phyloP scores from a whole-genome alignment of 768 basidiomycete species.

The Russula vinacea region DNA sequence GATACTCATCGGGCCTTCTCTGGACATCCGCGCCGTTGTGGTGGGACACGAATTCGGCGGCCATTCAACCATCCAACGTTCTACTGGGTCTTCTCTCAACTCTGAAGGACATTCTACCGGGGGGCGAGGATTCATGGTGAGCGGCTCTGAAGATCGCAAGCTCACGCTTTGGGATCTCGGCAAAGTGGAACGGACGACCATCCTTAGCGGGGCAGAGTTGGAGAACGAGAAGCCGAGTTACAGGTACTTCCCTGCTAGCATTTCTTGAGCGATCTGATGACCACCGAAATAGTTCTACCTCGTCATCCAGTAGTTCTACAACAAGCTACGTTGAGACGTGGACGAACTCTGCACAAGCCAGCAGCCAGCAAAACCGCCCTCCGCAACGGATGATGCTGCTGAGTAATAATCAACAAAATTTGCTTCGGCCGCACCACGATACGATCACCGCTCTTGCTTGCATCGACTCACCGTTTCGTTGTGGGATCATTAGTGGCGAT shows the following conservation, averaged over 20 bases:
- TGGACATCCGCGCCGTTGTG: constrained; percentile 66
- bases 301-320: constrained; percentile 44
- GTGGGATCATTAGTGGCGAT: constrained; percentile 90
- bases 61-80: constrained; percentile 44
- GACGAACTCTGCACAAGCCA: constrained; percentile 43
- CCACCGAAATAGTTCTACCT: constrained; percentile 34
- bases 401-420: constrained; percentile 76
- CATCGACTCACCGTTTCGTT: constrained; percentile 90
- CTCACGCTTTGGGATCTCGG: constrained; percentile 86
- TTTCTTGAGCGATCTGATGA: constrained; percentile 15
- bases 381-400: constrained; percentile 75
- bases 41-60: constrained; percentile 79
- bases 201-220: constrained; percentile 75
- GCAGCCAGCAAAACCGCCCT: constrained; percentile 59
- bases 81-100: constrained; percentile 30
- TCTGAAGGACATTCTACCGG: constrained; percentile 23
- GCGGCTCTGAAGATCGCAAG: constrained; percentile 86
- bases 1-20: constrained; percentile 47
- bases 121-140: constrained; percentile 70
- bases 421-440: constrained; percentile 87
- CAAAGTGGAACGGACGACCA: constrained; percentile 64
- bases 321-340: constrained; percentile 65
- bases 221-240: constrained; percentile 76
- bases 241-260: constrained; percentile 48
- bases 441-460: constrained; percentile 81